These are phyloP conservation scores for Pulveroboletus sp. DNA, from an alignment of 768 basidiomycete genomes.

Conservation along the genomic window DNA sequence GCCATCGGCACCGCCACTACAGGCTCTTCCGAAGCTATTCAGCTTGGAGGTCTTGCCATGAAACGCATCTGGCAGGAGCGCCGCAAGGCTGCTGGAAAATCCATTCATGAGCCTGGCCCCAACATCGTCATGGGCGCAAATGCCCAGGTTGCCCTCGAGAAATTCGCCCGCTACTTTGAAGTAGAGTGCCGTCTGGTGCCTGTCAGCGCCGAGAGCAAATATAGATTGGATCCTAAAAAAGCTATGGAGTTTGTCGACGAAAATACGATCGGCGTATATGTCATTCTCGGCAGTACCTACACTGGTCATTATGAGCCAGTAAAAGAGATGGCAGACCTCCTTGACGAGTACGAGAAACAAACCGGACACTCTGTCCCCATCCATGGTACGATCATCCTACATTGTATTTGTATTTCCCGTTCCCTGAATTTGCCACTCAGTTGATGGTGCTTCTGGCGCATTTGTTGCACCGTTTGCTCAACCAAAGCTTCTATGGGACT, in stretches of 20 bases:
- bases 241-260: constrained; percentile 68
- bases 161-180: constrained; percentile 67
- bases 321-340: constrained; percentile 74
- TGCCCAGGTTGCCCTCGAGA: constrained; percentile 69
- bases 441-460: constrained; percentile 60
- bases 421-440: constrained; percentile 20
- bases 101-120: constrained; percentile 63
- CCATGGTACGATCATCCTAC: constrained; percentile 26
- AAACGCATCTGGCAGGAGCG: constrained; percentile 70
- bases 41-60: constrained; percentile 70
- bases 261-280: constrained; percentile 70
- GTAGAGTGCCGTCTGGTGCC: constrained; percentile 66
- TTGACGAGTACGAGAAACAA: constrained; percentile 53
- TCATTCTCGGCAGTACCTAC: constrained; percentile 55
- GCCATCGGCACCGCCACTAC: constrained; percentile 72
- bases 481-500: constrained; percentile 58
- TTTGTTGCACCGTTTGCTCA: constrained; percentile 62
- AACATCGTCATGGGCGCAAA: constrained; percentile 67
- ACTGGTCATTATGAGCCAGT: constrained; percentile 76
- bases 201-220: constrained; percentile 63
- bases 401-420: constrained; percentile 24
- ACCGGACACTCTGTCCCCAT: constrained; percentile 46
- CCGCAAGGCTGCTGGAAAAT: constrained; percentile 63
- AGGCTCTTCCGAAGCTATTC: constrained; percentile 69
- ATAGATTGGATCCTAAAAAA: constrained; percentile 70